Conservation (phyloP, 129 eudicot species). For the Tagetes patula region DNA sequence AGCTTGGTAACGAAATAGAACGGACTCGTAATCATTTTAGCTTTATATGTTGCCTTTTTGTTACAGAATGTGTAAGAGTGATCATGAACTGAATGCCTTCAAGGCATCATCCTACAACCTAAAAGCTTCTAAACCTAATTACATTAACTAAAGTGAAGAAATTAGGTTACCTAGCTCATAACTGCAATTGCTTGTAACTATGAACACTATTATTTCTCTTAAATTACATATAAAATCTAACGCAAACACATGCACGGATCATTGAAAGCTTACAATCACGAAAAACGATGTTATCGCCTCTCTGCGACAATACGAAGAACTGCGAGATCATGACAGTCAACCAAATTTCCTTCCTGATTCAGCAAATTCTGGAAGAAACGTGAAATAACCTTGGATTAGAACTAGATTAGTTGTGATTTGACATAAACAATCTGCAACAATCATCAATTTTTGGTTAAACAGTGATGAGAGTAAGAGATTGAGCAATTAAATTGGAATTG, state of each 20-base stretch:
- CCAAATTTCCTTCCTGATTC: conserved; percentile 15
- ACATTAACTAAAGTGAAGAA: neutral
- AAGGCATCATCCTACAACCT: conserved; percentile 22
- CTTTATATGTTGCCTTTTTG: neutral
- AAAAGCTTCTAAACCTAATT: neutral
- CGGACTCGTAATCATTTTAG: neutral
- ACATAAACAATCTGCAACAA: neutral
- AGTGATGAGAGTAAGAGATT: conserved; percentile 15
- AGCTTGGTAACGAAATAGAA: neutral
- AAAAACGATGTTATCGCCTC: conserved; percentile 89
- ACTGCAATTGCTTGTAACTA: neutral
- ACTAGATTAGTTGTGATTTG: neutral
- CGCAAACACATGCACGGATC: neutral
- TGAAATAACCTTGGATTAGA: conserved; percentile 17
- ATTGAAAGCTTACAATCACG: conserved; percentile 63
- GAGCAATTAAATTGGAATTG: conserved; percentile 6
- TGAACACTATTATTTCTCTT: neutral
- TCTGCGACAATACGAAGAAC: conserved; percentile 89
- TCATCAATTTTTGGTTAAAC: conserved; percentile 4
- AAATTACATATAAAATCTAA: neutral
- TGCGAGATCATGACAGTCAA: conserved; percentile 68
- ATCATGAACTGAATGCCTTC: conserved; percentile 2
- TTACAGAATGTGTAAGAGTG: neutral
- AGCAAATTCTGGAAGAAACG: conserved; percentile 22
- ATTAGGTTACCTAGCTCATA: conserved; percentile 10